phyloP scores from a whole-genome alignment of 208 protist species.

The Trichomonas vaginalis region DNA sequence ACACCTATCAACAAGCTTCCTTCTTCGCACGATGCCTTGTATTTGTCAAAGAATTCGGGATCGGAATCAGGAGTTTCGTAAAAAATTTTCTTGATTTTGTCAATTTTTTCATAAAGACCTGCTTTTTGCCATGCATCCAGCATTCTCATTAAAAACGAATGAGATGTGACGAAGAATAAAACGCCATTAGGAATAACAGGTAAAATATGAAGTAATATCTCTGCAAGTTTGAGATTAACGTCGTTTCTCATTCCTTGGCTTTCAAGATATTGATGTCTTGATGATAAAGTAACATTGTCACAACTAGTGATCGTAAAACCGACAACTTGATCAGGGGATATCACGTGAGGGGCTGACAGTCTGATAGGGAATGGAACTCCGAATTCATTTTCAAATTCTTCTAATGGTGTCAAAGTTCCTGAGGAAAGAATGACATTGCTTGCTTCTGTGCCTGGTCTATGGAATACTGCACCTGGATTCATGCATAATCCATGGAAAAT shows the following conservation, averaged over 20 bases:
- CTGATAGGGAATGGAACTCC: background rate
- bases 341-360: background rate
- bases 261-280: background rate
- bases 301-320: background rate
- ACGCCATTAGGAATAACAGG: constrained; percentile 19
- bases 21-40: background rate
- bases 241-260: background rate
- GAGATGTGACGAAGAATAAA: constrained; percentile 23
- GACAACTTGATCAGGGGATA: background rate
- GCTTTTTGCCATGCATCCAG: background rate
- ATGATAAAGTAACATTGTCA: background rate
- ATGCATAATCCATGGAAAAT: background rate
- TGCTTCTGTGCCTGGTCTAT: background rate
- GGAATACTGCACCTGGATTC: background rate
- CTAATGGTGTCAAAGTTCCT: background rate
- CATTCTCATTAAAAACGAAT: background rate
- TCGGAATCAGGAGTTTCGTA: background rate
- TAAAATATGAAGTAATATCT: constrained; percentile 1
- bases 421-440: background rate
- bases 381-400: background rate
- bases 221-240: background rate
- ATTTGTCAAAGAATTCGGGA: background rate
- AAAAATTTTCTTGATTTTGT: background rate
- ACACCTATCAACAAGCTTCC: background rate
- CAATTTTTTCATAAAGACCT: background rate